Evolutionary conservation across 148 eudicot genomes (phyloP), one percentile per base, ranked within the genome.

Genomic region (Fagopyrum esculentum): DNA sequence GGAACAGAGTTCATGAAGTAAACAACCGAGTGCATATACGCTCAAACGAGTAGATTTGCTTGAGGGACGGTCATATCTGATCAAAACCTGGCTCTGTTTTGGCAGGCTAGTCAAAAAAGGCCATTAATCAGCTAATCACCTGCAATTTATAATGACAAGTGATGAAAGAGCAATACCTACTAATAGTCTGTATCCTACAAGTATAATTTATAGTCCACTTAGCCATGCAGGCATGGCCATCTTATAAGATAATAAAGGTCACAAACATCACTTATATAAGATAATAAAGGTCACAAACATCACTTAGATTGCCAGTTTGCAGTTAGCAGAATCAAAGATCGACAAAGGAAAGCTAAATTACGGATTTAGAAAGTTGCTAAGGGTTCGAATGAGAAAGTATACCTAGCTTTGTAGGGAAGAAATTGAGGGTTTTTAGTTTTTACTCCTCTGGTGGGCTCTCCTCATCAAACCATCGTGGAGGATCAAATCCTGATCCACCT

Each of bases 401-500:
- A 66, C 71, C 71, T 66, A 13, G 71, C 15, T 2, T 66, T 66
- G 71, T 45, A 66, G 47, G 45, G 71, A 15, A 40, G 19, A 12
- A 26, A 19, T 19, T 4, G 9, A 15, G 46, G 19, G 47, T 66
- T 66, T 22, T 22, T 22, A 22, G 26, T 22, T 22, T 22, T 50
- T 80, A 64, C 48, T 83, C 78, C 69, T 74, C 78, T 1, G 71
- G 73, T n/a, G 78, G 66, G 9, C 77, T 74, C 72, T 77, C 78
- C 74, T 83, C 85, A 3, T 61, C 82, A 72, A 80, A 83, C 85
- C 85, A 83, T 29, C 80, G 70, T 0, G 85, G 85, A 75, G 85
- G 85, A 74, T 83, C 85, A 77, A 83, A 83, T 63, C 85, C 85
- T 13, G 85, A 80, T 17, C 85, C 85, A 71, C 85, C 85, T 83